Percentiles rank a stretch among this genome's conserved stretches.
Evolutionary conservation across 257 asterid genomes (phyloP).

Genomic region (Ophiorrhiza pumila): DNA sequence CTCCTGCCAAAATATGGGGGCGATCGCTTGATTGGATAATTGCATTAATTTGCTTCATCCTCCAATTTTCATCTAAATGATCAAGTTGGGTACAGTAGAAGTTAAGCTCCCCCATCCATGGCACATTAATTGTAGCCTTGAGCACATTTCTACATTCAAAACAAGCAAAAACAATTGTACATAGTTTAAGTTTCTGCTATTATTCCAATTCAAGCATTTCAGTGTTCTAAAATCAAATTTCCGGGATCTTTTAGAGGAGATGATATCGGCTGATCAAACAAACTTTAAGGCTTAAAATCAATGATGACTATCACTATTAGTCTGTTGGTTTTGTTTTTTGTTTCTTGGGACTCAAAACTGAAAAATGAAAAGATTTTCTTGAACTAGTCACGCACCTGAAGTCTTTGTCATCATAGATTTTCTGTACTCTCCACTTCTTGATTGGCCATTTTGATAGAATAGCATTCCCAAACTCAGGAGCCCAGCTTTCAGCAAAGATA

Average conservation of each 20-base stretch:
- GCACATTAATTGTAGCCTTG: conserved; percentile 77
- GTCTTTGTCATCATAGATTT: conserved; percentile 70
- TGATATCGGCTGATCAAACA: background rate
- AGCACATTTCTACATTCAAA: conserved; percentile 70
- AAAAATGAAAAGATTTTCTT: background rate
- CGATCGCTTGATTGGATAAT: conserved; percentile 63
- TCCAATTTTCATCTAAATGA: conserved; percentile 82
- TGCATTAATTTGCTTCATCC: conserved; percentile 73
- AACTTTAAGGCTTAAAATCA: background rate
- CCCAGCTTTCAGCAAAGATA: conserved; percentile 98
- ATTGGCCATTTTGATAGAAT: conserved; percentile 90
- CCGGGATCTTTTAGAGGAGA: background rate
- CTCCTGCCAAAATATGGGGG: conserved; percentile 83
- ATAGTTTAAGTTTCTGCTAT: background rate
- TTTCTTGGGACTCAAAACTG: background rate
- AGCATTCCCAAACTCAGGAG: conserved; percentile 94
- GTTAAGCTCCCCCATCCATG: conserved; percentile 71
- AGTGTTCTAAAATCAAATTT: background rate
- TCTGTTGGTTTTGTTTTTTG: background rate
- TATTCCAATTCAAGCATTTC: background rate
- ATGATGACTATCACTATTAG: background rate
- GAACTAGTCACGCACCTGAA: conserved; percentile 53
- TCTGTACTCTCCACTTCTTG: conserved; percentile 68
- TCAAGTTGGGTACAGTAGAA: conserved; percentile 88
- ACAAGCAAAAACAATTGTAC: background rate